These are phyloP conservation scores for Melanomma pulvis-pyrius DNA, from an alignment of 495 filamentous ascomycete genomes.

Conservation along the genomic window DNA sequence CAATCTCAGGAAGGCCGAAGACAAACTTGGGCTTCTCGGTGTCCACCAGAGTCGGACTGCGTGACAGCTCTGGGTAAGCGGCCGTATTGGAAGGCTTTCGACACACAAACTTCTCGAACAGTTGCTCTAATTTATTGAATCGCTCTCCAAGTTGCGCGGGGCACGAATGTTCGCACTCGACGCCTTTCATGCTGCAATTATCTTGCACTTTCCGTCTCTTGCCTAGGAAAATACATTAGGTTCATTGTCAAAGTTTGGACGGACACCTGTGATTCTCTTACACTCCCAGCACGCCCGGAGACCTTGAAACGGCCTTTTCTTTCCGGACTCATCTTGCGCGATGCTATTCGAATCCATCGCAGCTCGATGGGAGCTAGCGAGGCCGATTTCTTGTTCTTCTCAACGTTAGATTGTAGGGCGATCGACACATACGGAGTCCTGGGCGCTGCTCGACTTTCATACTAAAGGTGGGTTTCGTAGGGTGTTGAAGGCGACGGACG, in stretches of 20 bases:
- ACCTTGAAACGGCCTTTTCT: constrained; percentile 26
- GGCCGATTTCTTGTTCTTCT: background rate
- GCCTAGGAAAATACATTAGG: constrained; percentile 17
- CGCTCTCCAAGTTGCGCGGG: constrained; percentile 19
- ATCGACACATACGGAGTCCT: constrained; percentile 13
- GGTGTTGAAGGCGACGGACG: constrained; percentile 19
- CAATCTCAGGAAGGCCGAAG: constrained; percentile 20
- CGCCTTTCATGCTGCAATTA: background rate
- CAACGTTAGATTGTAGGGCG: background rate
- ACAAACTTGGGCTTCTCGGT: background rate
- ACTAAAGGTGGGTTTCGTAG: constrained; percentile 9
- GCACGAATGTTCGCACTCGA: constrained; percentile 11
- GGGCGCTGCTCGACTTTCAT: constrained; percentile 22
- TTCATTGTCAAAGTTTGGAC: background rate
- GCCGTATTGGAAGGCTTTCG: constrained; percentile 14
- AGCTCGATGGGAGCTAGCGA: constrained; percentile 14
- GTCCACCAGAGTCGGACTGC: constrained; percentile 3
- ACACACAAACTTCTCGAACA: constrained; percentile 35
- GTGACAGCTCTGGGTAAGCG: background rate
- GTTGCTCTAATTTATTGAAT: constrained; percentile 25
- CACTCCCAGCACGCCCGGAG: constrained; percentile 33
- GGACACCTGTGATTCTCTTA: constrained; percentile 8
- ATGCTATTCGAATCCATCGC: constrained; percentile 17
- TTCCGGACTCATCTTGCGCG: constrained; percentile 5
- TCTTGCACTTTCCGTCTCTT: constrained; percentile 20